Percentiles rank a stretch among this genome's conserved stretches.
These are phyloP conservation scores for Alternaria postmessia DNA, from an alignment of 2,329 filamentous ascomycete genomes.

Conservation along the genomic window DNA sequence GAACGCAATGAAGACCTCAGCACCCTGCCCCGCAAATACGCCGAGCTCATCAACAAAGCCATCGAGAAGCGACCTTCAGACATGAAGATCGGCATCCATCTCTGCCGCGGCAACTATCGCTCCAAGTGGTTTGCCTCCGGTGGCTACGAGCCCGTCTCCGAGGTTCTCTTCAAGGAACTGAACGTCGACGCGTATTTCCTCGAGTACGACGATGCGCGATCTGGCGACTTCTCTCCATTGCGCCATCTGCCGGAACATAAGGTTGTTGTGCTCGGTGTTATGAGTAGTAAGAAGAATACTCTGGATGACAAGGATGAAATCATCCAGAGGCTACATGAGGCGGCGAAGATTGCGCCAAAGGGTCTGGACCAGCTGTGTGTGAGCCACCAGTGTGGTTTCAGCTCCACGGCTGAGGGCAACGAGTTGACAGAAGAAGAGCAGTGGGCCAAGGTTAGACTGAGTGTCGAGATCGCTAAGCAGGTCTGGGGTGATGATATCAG, in stretches of 20 bases:
- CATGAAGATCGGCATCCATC: slow-evolving; percentile 65
- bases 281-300: slow-evolving; percentile 65
- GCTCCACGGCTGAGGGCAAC: slow-evolving; percentile 65
- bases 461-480: slow-evolving; percentile 66
- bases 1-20: slow-evolving; percentile 61
- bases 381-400: slow-evolving; percentile 67
- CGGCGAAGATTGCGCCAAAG: slow-evolving; percentile 56
- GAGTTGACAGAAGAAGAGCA: slow-evolving; percentile 65
- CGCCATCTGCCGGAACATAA: slow-evolving; percentile 63
- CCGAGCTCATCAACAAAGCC: slow-evolving; percentile 63
- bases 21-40: slow-evolving; percentile 61
- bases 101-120: slow-evolving; percentile 66
- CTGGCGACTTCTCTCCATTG: slow-evolving; percentile 64
- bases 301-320: slow-evolving; percentile 60
- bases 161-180: slow-evolving; percentile 65
- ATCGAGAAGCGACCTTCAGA: slow-evolving; percentile 62
- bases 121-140: slow-evolving; percentile 66
- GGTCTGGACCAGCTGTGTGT: slow-evolving; percentile 65
- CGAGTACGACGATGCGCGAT: slow-evolving; percentile 66
- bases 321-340: slow-evolving; percentile 48
- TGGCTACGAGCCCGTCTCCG: slow-evolving; percentile 66
- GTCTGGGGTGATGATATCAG: slow-evolving; percentile 62
- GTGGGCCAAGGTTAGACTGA: slow-evolving; percentile 64
- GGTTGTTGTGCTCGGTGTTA: slow-evolving; percentile 64
- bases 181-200: slow-evolving; percentile 68